Evolutionary conservation across 2,329 filamentous ascomycete species (phyloP), one percentile per base, ranked within the genome.

Genomic region (Ceratocystis diversiconidia): DNA sequence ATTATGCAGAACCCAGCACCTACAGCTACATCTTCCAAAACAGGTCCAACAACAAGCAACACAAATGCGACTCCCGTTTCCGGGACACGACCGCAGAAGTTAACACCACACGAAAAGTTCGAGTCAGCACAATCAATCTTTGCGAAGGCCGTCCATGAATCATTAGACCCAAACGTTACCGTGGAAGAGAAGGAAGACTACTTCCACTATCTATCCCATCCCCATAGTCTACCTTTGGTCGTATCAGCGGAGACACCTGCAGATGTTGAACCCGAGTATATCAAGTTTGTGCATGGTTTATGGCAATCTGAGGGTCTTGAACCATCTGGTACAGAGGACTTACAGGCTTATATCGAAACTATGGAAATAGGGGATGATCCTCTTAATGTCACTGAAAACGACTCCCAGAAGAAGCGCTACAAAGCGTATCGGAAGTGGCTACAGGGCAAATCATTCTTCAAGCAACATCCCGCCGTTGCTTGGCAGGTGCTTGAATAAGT

Each of bases 391-490:
- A 86, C 85, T 1, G 87, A 92, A 57, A 92, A 95, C 72, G 94
- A 97, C 74, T 81, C 85, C 59, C 81, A 82, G 50, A 97, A 95
- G 82, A 96, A 97, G 80, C 81, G 94, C 70, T 99, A 99, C 75
- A 97, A 96, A 76, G 89, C 92, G 8, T 99, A 99, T 76, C 79
- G 87, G 71, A 95, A 96, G 76, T 99, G 94, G 92, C 79, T 99
- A 72, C 83, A 86, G 68, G 92, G 92, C 19, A 97, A 96, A 78
- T 96, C 90, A 71, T 82, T 97, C 71, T 97, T 97, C 75, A 97
- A 97, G 76, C 92, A 96, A 79, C 85, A 87, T 74, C 84, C 86
- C 59, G 79, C 83, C 63, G 82, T 83, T 69, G 66, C 68, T n/a
- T 46, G 28, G 50, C 62, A 55, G n/a, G 25, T 61, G 15, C 50